Base-by-base conservation (phyloP, 1,139 yeast species). In the Yamadazyma epiphylla region DNA sequence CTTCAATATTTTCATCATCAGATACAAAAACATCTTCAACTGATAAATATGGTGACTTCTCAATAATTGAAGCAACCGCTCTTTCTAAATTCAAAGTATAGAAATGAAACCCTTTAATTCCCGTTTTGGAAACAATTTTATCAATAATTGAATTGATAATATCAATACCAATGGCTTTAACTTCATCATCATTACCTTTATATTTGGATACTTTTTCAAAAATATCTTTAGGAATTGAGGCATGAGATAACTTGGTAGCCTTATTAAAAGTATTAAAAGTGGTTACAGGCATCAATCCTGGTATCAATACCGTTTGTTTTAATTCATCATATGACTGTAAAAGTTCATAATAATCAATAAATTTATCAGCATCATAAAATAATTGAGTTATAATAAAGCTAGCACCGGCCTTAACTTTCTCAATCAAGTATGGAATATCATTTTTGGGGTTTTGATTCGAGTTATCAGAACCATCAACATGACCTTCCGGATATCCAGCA, bases 401-500 rank as follows among this genome's bases (percentile, higher is more conserved):
- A 5, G 72, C 74, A 7, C 74, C 74, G 2, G 73, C 72, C 35
- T 58, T 53, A n/a, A 69, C 58, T 42, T 68, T 68, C 36, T 64
- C 70, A 27, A 60, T 47, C 58, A 89, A 86, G 54, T 83, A 67
- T 5, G 89, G 87, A 31, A 87, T 52, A 53, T 88, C 96, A 29
- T 70, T 68, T 17, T 52, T 49, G 1, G 80, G 78, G 46, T 75
- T 72, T 53, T 86, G 95, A 24, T 64, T 61, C 5, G 74, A 58
- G 31, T 60, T 65, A 41, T 78, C 85, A 6, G 85, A 72, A 13
- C 89, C 87, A 39, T 86, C 94, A 25, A 85, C 88, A 58, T 91
- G 97, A 15, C 99, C 99, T 51, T 91, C 96, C 6, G 96, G 96
- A 55, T 89, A 89, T 1, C 91, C 95, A 3, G 95, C 96, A 6